These are phyloP conservation scores for Phyllostachys edulis DNA, from an alignment of 176 grass and related monocot genomes.

Conservation along the genomic window DNA sequence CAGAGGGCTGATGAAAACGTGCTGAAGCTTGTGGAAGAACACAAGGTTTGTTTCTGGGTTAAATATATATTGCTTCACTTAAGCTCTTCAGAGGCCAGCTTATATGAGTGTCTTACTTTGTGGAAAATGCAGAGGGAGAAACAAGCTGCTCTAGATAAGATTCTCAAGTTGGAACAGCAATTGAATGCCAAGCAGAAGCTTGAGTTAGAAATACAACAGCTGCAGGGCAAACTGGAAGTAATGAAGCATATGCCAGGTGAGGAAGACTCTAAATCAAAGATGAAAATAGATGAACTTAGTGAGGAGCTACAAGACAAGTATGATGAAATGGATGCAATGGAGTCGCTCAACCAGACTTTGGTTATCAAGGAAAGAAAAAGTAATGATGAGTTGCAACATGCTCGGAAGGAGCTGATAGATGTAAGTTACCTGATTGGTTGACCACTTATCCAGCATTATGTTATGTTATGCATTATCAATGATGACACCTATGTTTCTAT, in stretches of 20 bases:
- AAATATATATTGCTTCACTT: neutral
- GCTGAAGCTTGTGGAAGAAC: conserved; percentile 56
- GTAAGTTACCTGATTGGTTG: neutral
- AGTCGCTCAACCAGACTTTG: conserved; percentile 51
- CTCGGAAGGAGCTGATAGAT: conserved; percentile 47
- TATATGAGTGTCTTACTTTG: conserved; percentile 8
- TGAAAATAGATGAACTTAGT: conserved; percentile 40
- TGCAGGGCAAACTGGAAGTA: conserved; percentile 48
- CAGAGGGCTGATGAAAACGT: conserved; percentile 66
- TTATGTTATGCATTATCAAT: neutral
- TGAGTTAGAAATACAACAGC: conserved; percentile 56
- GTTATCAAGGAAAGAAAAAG: conserved; percentile 50
- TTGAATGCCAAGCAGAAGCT: conserved; percentile 60
- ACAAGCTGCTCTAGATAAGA: conserved; percentile 45
- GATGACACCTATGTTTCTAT: neutral
- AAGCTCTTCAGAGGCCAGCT: neutral
- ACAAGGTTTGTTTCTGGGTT: conserved; percentile 47
- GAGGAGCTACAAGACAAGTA: conserved; percentile 62
- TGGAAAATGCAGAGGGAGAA: conserved; percentile 46
- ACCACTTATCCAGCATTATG: neutral
- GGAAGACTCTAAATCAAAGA: conserved; percentile 32
- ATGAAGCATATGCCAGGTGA: conserved; percentile 50
- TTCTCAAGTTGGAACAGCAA: conserved; percentile 52
- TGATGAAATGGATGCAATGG: conserved; percentile 46
- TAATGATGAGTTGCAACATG: conserved; percentile 63